Evolutionary conservation across 139 green algal genomes (phyloP).

Genomic region (Auxenochlorella pyrenoidosa): DNA sequence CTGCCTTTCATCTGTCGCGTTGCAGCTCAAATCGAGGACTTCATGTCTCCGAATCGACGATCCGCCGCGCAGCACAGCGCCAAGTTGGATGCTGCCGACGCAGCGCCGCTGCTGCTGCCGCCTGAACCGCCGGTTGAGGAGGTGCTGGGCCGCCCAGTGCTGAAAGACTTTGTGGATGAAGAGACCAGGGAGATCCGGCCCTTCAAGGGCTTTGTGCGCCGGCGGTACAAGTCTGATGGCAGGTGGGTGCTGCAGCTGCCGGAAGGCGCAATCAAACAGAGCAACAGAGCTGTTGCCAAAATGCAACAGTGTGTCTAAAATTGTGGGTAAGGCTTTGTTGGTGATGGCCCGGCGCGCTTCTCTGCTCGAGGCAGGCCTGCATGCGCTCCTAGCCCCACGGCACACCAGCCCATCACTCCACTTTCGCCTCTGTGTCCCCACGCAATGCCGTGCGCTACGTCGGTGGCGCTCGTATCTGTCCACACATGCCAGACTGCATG

Average conservation of each 20-base stretch:
- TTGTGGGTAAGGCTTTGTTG: too few species aligned
- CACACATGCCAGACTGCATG: too few species aligned
- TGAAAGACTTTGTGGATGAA: conserved; percentile 1
- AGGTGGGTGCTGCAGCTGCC: background rate
- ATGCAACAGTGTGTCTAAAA: too few species aligned
- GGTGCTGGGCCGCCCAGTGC: background rate
- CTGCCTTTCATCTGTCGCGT: background rate
- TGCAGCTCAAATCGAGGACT: conserved; percentile 5
- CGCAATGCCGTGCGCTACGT: too few species aligned
- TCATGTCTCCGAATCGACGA: background rate
- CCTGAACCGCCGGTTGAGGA: background rate
- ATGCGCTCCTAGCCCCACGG: too few species aligned
- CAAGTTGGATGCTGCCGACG: background rate
- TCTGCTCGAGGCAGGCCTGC: too few species aligned
- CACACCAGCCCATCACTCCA: too few species aligned
- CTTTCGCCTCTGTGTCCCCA: too few species aligned
- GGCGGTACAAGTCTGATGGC: background rate
- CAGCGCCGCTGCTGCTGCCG: background rate
- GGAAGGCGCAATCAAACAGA: background rate
- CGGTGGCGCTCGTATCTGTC: too few species aligned
- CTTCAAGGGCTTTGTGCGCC: background rate
- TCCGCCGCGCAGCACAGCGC: background rate
- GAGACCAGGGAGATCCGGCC: background rate
- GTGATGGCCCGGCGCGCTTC: too few species aligned
- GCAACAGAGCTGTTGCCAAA: too few species aligned